Evolutionary conservation across 78 protist genomes (phyloP).

Genomic region (Diacronema lutheri): DNA sequence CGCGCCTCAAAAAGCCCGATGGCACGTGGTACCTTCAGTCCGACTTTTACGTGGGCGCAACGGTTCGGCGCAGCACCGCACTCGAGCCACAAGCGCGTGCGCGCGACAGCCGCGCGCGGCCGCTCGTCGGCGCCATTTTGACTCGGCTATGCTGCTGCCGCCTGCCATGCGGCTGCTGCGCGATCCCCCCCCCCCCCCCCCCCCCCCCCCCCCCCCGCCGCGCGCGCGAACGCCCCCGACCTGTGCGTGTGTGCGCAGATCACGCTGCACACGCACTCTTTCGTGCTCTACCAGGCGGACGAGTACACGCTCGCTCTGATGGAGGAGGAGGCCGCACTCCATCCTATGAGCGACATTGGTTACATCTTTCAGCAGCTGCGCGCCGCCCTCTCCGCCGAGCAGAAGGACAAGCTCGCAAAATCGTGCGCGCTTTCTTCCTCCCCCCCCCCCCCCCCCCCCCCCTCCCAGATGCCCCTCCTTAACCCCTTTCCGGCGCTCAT

Average conservation of each 20-base stretch:
- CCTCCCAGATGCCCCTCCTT: background rate
- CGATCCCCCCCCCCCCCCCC: too few species aligned
- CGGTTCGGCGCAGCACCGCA: too few species aligned
- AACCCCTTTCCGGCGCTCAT: background rate
- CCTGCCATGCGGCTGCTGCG: too few species aligned
- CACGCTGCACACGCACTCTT: background rate
- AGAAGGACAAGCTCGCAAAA: too few species aligned
- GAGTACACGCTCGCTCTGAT: background rate
- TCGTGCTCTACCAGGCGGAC: conserved; percentile 32
- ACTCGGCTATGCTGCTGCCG: too few species aligned
- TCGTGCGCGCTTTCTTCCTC: too few species aligned
- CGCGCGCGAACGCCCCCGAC: background rate
- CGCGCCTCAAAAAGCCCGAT: background rate
- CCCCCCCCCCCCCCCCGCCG: too few species aligned
- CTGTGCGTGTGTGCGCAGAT: background rate
- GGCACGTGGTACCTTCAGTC: background rate
- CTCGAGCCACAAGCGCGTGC: too few species aligned
- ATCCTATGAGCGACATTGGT: background rate
- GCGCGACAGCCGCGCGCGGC: too few species aligned
- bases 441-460: background rate
- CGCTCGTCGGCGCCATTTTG: too few species aligned
- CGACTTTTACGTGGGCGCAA: background rate
- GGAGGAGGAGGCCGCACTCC: background rate
- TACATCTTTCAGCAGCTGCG: background rate
- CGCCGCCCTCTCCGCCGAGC: too few species aligned